phyloP scores from a whole-genome alignment of 2,329 filamentous ascomycete genomes.

The Colletotrichum plurivorum region DNA sequence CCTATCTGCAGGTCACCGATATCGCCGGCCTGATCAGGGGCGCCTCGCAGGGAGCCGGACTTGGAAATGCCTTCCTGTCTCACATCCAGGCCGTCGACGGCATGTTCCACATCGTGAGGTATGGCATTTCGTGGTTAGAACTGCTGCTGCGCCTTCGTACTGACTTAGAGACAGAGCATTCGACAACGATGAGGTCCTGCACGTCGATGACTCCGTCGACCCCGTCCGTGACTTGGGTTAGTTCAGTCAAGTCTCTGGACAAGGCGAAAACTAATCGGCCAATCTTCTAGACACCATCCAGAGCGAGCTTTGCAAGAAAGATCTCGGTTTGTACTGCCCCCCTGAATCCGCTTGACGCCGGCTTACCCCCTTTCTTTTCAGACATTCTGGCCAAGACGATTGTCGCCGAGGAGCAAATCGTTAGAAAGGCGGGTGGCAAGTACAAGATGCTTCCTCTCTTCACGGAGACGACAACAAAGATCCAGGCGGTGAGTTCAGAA shows the following conservation, averaged over 20 bases:
- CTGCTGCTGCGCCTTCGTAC: not conserved
- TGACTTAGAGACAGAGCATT: constrained; percentile 51
- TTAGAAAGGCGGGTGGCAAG: constrained; percentile 59
- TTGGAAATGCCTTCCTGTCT: constrained; percentile 61
- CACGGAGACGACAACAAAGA: constrained; percentile 58
- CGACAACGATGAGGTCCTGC: constrained; percentile 60
- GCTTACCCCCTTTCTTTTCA: constrained; percentile 15
- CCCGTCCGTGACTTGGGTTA: constrained; percentile 58
- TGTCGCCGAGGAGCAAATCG: constrained; percentile 55
- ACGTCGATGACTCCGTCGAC: constrained; percentile 62
- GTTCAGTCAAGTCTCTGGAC: constrained; percentile 35
- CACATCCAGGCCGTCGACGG: constrained; percentile 62
- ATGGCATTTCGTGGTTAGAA: constrained; percentile 3
- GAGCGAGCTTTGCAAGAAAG: constrained; percentile 58
- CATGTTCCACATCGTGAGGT: constrained; percentile 61
- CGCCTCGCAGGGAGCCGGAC: constrained; percentile 58
- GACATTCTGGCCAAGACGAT: constrained; percentile 57
- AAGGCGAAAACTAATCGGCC: not conserved
- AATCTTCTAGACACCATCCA: constrained; percentile 52
- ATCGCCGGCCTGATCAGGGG: constrained; percentile 62
- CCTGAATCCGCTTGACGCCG: not conserved
- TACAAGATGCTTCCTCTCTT: constrained; percentile 62
- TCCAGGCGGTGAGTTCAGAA: constrained; percentile 47
- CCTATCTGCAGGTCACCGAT: constrained; percentile 60
- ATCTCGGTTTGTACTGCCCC: constrained; percentile 47